These are phyloP conservation scores for Beta corolliflora DNA, from an alignment of 179 eudicot species.

Conservation along the genomic window DNA sequence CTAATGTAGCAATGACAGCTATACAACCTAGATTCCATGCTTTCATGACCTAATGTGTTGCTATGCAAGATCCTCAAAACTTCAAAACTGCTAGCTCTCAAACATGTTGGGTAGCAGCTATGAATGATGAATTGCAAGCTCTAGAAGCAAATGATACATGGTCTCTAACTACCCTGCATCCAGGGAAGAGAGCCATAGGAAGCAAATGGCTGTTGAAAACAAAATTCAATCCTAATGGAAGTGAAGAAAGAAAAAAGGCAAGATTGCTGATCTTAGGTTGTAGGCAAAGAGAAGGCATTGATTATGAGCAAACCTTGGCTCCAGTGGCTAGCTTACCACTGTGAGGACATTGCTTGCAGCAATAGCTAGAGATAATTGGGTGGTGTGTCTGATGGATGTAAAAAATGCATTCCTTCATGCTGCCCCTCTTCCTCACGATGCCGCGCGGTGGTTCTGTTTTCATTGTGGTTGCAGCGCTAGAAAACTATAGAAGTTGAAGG, in stretches of 20 bases:
- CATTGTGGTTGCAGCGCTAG: too few species aligned
- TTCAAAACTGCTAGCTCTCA: too few species aligned
- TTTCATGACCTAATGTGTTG: too few species aligned
- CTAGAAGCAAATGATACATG: not conserved
- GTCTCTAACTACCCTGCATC: not conserved
- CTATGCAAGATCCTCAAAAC: too few species aligned
- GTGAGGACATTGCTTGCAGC: not conserved
- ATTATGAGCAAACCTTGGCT: not conserved
- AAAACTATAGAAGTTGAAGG: too few species aligned
- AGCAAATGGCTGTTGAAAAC: not conserved
- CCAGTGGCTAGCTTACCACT: not conserved
- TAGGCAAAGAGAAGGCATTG: not conserved
- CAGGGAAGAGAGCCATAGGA: not conserved
- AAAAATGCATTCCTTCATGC: not conserved
- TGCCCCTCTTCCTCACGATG: too few species aligned
- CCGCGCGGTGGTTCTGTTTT: too few species aligned
- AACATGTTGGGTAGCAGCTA: too few species aligned
- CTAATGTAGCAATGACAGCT: too few species aligned
- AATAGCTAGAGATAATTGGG: not conserved
- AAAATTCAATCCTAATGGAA: not conserved
- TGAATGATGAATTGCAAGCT: not conserved
- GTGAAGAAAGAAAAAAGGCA: not conserved
- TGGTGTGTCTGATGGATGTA: not conserved
- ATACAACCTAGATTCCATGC: too few species aligned
- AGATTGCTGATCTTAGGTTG: not conserved